phyloP scores from a whole-genome alignment of 495 filamentous ascomycete species.

The Penicillium turbatum region DNA sequence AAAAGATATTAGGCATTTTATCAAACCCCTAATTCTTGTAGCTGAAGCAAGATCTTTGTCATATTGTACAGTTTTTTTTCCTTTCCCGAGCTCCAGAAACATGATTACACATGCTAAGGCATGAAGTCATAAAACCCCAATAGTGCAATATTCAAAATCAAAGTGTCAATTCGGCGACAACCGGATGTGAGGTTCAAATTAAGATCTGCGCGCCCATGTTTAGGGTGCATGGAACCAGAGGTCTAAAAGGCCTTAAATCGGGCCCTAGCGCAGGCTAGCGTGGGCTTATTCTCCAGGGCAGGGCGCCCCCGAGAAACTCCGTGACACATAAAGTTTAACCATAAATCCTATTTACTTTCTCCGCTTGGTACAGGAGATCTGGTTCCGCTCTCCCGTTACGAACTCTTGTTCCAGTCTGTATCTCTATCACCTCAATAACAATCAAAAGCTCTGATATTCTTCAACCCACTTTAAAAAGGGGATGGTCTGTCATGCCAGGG shows the following conservation, averaged over 20 bases:
- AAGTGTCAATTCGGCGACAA: conserved; percentile 5
- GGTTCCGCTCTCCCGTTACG: too few relatives aligned
- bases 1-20: not conserved
- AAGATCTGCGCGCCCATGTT: conserved; percentile 16
- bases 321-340: not conserved
- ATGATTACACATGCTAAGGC: too few relatives aligned
- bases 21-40: not conserved
- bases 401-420: too few relatives aligned
- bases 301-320: not conserved
- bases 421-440: not conserved
- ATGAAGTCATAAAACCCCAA: not conserved
- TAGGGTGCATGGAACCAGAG: not conserved
- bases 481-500: not conserved
- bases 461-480: not conserved
- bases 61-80: not conserved
- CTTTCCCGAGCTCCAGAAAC: too few relatives aligned
- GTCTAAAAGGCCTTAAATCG: not conserved
- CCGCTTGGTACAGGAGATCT: too few relatives aligned
- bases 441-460: not conserved
- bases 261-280: not conserved
- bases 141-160: not conserved
- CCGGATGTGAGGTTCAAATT: conserved; percentile 14
- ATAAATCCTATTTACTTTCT: conserved; percentile 1
- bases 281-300: not conserved
- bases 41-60: not conserved